Percentiles rank a stretch among this genome's conserved stretches.
phyloP scores from a whole-genome alignment of 2,329 filamentous ascomycete genomes.

The Pyricularia pennisetigena region DNA sequence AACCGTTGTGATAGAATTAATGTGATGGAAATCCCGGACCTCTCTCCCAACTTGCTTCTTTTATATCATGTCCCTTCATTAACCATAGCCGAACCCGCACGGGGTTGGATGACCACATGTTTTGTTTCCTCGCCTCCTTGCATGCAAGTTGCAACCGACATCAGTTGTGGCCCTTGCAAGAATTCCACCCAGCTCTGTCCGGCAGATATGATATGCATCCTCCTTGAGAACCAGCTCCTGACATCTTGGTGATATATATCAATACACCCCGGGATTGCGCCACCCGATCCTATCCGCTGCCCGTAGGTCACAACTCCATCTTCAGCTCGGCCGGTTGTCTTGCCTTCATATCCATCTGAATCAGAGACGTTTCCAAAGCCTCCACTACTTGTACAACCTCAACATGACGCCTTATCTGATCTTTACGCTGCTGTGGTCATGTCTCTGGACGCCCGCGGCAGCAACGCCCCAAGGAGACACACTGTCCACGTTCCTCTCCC shows the following conservation, averaged over 20 bases:
- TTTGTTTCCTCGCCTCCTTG: neutral
- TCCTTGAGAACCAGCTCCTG: neutral
- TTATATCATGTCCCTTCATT: neutral
- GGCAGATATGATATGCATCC: neutral
- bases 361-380: neutral
- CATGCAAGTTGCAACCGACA: neutral
- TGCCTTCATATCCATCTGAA: neutral
- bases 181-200: neutral
- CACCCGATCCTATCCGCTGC: neutral
- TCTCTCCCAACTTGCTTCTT: neutral
- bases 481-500: neutral
- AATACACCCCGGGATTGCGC: neutral
- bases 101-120: neutral
- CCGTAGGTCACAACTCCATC: neutral
- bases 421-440: neutral
- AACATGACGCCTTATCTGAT: neutral
- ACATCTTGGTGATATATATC: neutral
- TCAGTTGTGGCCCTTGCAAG: neutral
- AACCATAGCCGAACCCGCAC: neutral
- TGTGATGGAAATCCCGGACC: neutral
- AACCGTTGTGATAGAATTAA: neutral
- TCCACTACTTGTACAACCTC: neutral
- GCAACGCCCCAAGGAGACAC: neutral
- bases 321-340: neutral
- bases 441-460: neutral